Percentiles rank a stretch among this genome's conserved stretches.
phyloP scores from a whole-genome alignment of 176 grass and related monocot species.

The Secale cereale region DNA sequence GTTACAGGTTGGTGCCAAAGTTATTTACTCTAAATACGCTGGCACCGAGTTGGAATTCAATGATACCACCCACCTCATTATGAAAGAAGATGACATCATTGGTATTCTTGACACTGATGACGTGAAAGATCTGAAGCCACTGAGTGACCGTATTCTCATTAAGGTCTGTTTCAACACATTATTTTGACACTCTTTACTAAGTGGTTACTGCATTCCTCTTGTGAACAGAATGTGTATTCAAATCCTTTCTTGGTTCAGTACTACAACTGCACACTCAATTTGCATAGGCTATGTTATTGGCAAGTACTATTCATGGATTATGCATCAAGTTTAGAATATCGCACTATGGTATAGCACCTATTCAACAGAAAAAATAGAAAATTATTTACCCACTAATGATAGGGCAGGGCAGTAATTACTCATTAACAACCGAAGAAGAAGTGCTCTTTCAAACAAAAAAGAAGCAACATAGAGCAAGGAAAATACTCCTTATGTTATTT shows the following conservation, averaged over 20 bases:
- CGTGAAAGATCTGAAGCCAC: conserved; percentile 84
- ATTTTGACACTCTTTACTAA: not conserved
- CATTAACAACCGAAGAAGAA: not conserved
- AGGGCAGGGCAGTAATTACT: not conserved
- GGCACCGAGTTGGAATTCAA: conserved; percentile 90
- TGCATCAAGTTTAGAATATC: not conserved
- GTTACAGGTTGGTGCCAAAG: conserved; percentile 61
- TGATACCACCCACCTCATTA: conserved; percentile 60
- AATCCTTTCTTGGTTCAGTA: not conserved
- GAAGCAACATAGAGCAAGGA: not conserved
- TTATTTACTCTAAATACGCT: conserved; percentile 81
- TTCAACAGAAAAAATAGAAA: not conserved
- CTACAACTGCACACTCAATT: not conserved
- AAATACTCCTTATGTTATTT: not conserved
- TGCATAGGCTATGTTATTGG: not conserved
- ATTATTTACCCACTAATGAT: not conserved
- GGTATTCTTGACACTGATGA: conserved; percentile 84
- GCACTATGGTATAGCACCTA: not conserved
- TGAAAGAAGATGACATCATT: conserved; percentile 96
- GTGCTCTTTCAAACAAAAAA: not conserved
- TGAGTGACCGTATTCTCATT: conserved; percentile 83
- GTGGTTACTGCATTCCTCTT: not conserved
- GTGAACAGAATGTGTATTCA: not conserved
- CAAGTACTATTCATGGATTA: not conserved
- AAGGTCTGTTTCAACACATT: conserved; percentile 45